Evolutionary conservation across 345 rosid genomes (phyloP), one percentile per base, ranked within the genome.

Genomic region (Cardamine chenopodiifolia): DNA sequence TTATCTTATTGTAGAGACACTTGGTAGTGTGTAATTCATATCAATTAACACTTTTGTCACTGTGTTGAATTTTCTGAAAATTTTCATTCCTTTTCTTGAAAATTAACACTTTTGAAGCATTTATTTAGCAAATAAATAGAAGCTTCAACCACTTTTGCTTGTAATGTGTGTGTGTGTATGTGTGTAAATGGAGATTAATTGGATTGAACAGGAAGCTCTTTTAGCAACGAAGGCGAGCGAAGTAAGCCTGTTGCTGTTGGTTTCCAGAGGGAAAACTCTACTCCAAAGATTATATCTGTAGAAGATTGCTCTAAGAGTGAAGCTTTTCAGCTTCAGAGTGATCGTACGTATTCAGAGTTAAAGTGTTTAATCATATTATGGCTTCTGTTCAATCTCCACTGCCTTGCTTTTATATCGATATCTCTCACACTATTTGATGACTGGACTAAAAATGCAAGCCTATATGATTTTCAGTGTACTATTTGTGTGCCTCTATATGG

Each of bases 261-360:
- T 70, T 56, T 25, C 80, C 67, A 52, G 82, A 80, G 42, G 47
- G 71, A 66, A 22, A 75, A 57, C 59, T 68, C 79, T 47, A 84
- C 68, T 62, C 76, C 68, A 3, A 53, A 72, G 62, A 81, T 85
- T 66, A 78, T 89, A 63, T 48, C 79, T 68, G 47, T 85, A 32
- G 84, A 84, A 60, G 96, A 90, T 28, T 89, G 94, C 65, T 77
- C 77, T 72, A 76, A 75, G 77, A 84, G 97, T 48, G 89, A 83
- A 75, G 93, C 88, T 71, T 80, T 80, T 73, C 84, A 79, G 76
- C 85, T 91, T 73, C 79, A 89, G 66, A 85, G 72, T 72, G 81
- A 81, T 37, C 97, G 97, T 91, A 88, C 19, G 97, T 81, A 1
- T 58, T 67, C 60, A 17, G 8, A 37, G 15, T 39, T 17, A 0